These are phyloP conservation scores for Termitomyces sp. DNA, from an alignment of 768 basidiomycete species.

Conservation along the genomic window DNA sequence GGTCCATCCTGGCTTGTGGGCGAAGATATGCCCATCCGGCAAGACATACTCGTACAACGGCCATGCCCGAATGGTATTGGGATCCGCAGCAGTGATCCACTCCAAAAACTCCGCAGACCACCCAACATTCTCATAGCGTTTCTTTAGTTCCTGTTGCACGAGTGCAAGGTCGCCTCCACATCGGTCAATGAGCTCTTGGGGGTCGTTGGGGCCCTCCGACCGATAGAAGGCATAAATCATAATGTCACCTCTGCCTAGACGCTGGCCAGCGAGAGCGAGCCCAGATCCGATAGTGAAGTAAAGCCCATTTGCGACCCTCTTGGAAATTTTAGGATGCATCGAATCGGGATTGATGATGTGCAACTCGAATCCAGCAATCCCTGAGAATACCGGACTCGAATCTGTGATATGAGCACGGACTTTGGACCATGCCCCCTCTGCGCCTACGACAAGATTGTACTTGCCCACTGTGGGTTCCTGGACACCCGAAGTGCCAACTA, in stretches of 20 bases:
- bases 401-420: conserved; percentile 28
- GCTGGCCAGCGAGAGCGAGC: conserved; percentile 7
- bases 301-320: conserved; percentile 25
- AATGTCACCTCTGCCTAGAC: conserved; percentile 8
- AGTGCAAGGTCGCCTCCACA: conserved; percentile 4
- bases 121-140: conserved; percentile 5
- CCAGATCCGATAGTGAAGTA: conserved; percentile 15
- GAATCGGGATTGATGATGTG: conserved; percentile 10
- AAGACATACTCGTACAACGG: conserved; percentile 12
- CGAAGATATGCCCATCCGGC: conserved; percentile 11
- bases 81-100: conserved; percentile 9
- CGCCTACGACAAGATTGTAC: conserved; percentile 24
- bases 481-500: conserved; percentile 10
- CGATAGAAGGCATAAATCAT: conserved; percentile 8
- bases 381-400: conserved; percentile 28
- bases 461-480: conserved; percentile 6
- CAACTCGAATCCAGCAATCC: conserved; percentile 19
- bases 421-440: conserved; percentile 36
- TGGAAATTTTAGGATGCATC: conserved; percentile 19
- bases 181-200: conserved; percentile 2
- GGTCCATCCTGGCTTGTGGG: conserved; percentile 14
- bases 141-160: background rate
- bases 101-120: conserved; percentile 5
- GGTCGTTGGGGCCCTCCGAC: background rate
- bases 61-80: conserved; percentile 8